Evolutionary conservation across 768 basidiomycete species (phyloP).

Genomic region (Boletus patriciae): DNA sequence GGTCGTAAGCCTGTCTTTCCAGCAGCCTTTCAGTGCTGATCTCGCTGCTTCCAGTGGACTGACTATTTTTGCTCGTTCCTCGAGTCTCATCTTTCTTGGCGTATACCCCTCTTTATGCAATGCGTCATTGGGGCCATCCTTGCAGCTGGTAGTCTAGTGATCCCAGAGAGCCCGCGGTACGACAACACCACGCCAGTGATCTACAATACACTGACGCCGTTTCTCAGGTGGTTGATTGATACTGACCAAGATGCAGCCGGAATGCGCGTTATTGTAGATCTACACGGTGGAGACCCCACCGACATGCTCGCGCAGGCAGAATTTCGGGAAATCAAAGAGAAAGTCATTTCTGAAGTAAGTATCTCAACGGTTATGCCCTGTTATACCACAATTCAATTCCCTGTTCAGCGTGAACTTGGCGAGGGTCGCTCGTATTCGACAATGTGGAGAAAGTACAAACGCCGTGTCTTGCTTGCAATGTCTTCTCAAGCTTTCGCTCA

Average conservation of each 20-base stretch:
- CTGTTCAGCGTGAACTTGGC: conserved; percentile 65
- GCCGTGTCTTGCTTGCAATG: conserved; percentile 89
- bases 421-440: conserved; percentile 72
- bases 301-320: conserved; percentile 74
- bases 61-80: conserved; percentile 94
- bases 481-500: conserved; percentile 95
- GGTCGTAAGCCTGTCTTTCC: conserved; percentile 56
- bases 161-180: conserved; percentile 90
- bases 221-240: conserved; percentile 82
- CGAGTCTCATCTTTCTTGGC: conserved; percentile 85
- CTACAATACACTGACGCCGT: conserved; percentile 2
- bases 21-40: not conserved
- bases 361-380: not conserved
- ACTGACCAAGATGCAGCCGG: conserved; percentile 81
- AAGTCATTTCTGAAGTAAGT: conserved; percentile 66
- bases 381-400: not conserved
- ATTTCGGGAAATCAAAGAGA: conserved; percentile 86
- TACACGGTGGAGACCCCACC: conserved; percentile 79
- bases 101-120: conserved; percentile 86
- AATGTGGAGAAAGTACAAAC: conserved; percentile 89
- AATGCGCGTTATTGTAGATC: conserved; percentile 80
- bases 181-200: conserved; percentile 2
- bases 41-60: conserved; percentile 61
- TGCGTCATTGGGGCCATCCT: conserved; percentile 83
- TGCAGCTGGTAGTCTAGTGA: conserved; percentile 71